phyloP scores from a whole-genome alignment of 108 stramenopile species.

The Chaetoceros muelleri region DNA sequence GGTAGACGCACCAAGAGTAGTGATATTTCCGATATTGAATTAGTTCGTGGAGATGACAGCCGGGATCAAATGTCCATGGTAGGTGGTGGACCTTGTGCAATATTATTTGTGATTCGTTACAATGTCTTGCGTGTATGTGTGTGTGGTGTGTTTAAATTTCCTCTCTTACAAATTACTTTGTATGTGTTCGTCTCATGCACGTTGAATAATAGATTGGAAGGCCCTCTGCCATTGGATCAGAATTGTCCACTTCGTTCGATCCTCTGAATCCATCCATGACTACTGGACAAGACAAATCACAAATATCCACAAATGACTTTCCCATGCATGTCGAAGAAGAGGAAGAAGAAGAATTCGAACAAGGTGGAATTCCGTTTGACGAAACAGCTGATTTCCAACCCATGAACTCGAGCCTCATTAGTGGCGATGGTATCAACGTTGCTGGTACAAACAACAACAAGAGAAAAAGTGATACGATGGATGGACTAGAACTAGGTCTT shows the following conservation, averaged over 20 bases:
- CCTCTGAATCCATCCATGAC: neutral
- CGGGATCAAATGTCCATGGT: no score
- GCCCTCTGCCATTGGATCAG: neutral
- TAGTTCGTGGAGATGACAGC: constrained; percentile 54
- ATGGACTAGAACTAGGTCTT: constrained; percentile 1
- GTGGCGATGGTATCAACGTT: no score
- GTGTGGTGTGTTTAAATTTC: no score
- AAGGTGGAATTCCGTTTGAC: neutral
- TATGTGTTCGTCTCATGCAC: no score
- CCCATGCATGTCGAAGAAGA: neutral
- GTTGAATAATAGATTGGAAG: neutral
- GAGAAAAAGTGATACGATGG: neutral
- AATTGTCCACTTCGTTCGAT: neutral
- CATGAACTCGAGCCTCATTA: neutral
- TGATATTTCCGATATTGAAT: constrained; percentile 58
- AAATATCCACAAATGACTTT: neutral
- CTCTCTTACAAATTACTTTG: no score
- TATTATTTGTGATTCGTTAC: no score
- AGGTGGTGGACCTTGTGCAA: no score
- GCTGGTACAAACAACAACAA: no score
- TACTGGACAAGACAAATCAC: constrained; percentile 1
- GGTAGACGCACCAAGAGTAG: constrained; percentile 7
- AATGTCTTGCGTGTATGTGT: no score
- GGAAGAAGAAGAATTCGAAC: no score
- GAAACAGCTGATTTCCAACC: neutral